Evolutionary conservation across 805 yeast species (phyloP), one percentile per base, ranked within the genome.

Genomic region (Starmerella sirachaensis): DNA sequence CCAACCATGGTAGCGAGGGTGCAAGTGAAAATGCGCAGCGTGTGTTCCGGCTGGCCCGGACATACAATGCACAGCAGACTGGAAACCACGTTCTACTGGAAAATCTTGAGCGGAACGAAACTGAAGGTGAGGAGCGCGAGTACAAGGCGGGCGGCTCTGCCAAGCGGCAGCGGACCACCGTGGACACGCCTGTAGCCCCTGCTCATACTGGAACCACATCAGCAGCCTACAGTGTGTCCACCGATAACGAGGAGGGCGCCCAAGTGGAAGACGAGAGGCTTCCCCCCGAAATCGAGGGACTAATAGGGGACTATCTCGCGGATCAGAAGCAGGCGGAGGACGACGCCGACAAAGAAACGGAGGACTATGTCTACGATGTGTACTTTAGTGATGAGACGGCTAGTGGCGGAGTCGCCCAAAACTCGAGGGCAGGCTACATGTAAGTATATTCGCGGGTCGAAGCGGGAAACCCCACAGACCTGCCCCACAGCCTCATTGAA

Each of bases 331-430:
- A 14, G 17, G 11, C 13, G 2, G 17, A 29, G 5, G 23, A 10
- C 8, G 44, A 34, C 3, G 16, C 32, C 6, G 55, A 54, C 26
- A 41, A 46, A 11, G 64, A 55, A 32, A 60, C 60, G 3, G 62
- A 69, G n/a, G 94, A 82, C 30, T 88, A 83, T 49, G 97, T 88
- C 14, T 88, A 84, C 53, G 98, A 88, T 58, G 85, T 88, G 9
- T 88, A 88, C 59, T 67, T 76, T 41, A 64, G 62, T n/a, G 51
- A 24, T 18, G 24, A 51, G 28, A 56, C 73, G 70, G 42, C 58
- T 21, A 43, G 43, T 7, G 30, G 46, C 7, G 40, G 37, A 29
- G 29, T 38, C 16, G n/a, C n/a, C n/a, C n/a, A n/a, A n/a, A 31
- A 20, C 10, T 21, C 29, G 23, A 32, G 16, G 24, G 40, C 51